These are phyloP conservation scores for Thielaviopsis populi DNA, from an alignment of 2,329 filamentous ascomycete genomes.

Conservation along the genomic window DNA sequence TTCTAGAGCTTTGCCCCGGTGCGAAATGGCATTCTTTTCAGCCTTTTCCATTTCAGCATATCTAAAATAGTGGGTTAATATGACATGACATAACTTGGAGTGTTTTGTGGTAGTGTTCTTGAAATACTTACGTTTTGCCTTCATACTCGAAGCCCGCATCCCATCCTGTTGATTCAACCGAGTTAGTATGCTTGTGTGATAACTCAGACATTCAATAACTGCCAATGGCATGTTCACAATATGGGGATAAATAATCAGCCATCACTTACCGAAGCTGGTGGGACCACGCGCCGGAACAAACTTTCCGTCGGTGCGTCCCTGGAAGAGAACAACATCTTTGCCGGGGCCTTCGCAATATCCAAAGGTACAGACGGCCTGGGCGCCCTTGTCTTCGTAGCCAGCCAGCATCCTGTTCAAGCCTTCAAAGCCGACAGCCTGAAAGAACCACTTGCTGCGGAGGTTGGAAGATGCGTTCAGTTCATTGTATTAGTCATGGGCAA, in stretches of 20 bases:
- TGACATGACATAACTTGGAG: not conserved
- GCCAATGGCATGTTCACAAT: not conserved
- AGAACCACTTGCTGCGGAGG: constrained; percentile 75
- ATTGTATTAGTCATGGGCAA: not conserved
- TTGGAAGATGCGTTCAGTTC: not conserved
- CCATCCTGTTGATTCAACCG: constrained; percentile 51
- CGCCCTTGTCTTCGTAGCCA: constrained; percentile 79
- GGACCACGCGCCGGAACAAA: constrained; percentile 77
- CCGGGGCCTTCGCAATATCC: constrained; percentile 79
- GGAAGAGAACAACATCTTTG: constrained; percentile 71
- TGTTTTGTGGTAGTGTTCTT: not conserved
- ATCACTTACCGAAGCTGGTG: constrained; percentile 57
- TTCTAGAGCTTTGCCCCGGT: constrained; percentile 71
- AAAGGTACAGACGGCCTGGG: constrained; percentile 91
- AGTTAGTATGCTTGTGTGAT: constrained; percentile 1
- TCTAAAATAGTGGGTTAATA: constrained; percentile 25
- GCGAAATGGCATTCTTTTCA: constrained; percentile 84
- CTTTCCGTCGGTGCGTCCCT: constrained; percentile 71
- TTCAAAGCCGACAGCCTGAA: constrained; percentile 64
- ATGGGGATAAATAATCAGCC: not conserved
- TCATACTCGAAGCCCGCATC: constrained; percentile 92
- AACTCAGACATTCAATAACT: too few relatives aligned
- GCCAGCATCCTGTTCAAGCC: constrained; percentile 82
- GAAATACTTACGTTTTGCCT: constrained; percentile 52
- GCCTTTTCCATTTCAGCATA: constrained; percentile 88